Base-by-base conservation (phyloP, 2,329 filamentous ascomycete species). In the Colletotrichum lentis region DNA sequence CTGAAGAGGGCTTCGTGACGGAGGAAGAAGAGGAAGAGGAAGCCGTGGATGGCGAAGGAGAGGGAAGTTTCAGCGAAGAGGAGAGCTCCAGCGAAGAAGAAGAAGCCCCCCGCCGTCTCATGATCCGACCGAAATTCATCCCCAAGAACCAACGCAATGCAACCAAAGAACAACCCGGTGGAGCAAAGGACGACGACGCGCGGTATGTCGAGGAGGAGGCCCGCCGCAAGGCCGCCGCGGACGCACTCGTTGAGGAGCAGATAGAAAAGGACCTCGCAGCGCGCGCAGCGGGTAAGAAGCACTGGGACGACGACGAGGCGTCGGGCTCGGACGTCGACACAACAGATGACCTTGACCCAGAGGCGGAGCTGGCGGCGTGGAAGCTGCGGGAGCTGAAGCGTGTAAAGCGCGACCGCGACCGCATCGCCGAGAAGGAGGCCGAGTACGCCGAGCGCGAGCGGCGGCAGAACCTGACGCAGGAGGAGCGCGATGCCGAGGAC, bases 381-480 rank as follows among this genome's bases (percentile, higher is more conserved):
- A 96, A 95, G 76, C 85, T 99, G 57, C 90, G 96, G 56, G 96
- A 99, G 80, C 85, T 99, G 49, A 91, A 90, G 78, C 91, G 96
- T 10, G 88, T 98, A 72, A 94, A 95, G 80, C 89, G 96, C 58
- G 92, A 96, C 73, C 89, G 96, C 31, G 90, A 94, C 73, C 89
- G 89, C 2, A 94, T 99, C 73, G 93, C 97, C 77, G 87, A 86
- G 71, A 88, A 89, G 41, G 96, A 99, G 81, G 88, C 87, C 71
- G 94, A 97, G 80, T 86, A 91, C 52, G 96, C 93, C 60, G 95
- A 98, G 80, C 85, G 97, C 43, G 96, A 98, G 81, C 89, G 96
- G 12, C 86, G 96, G 46, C 88, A 92, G 62, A 95, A 95, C 77
- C 86, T 99, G 64, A 96, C 91, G 0, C 89, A 90, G 46, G 93